phyloP scores from a whole-genome alignment of 768 basidiomycete genomes.

The Cystofilobasidium macerans region DNA sequence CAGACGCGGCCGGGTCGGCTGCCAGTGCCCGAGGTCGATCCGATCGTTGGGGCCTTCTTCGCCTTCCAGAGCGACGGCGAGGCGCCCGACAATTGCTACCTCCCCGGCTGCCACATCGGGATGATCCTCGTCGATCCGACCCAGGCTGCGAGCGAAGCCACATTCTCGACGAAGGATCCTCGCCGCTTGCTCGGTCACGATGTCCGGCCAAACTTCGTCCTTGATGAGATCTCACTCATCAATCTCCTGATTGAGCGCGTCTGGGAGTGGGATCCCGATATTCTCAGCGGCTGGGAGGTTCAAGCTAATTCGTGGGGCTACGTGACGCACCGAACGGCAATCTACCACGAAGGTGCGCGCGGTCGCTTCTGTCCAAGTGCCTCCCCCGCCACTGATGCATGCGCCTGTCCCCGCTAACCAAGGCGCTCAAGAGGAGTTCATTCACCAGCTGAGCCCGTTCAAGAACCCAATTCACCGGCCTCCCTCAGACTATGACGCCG shows the following conservation, averaged over 20 bases:
- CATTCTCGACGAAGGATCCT: slow-evolving; percentile 19
- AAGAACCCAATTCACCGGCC: neutral
- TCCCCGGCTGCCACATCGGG: slow-evolving; percentile 42
- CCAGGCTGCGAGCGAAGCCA: slow-evolving; percentile 41
- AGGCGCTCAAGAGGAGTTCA: neutral
- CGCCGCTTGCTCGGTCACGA: neutral
- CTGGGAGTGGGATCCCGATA: slow-evolving; percentile 72
- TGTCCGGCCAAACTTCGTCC: slow-evolving; percentile 39
- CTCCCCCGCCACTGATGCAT: neutral
- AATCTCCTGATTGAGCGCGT: slow-evolving; percentile 66
- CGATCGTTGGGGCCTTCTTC: slow-evolving; percentile 61
- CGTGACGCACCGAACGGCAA: slow-evolving; percentile 48
- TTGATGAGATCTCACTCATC: slow-evolving; percentile 66
- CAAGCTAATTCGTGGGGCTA: slow-evolving; percentile 87
- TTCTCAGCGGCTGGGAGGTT: slow-evolving; percentile 84
- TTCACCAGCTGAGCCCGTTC: neutral
- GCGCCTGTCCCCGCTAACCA: no score
- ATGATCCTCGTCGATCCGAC: slow-evolving; percentile 46
- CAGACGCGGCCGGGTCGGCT: slow-evolving; percentile 46
- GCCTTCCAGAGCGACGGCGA: slow-evolving; percentile 50
- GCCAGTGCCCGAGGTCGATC: slow-evolving; percentile 58
- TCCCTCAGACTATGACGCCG: slow-evolving; percentile 13
- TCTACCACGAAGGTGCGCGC: slow-evolving; percentile 6
- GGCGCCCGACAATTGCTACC: slow-evolving; percentile 36
- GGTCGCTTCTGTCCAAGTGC: neutral